Percentiles rank a stretch among this genome's conserved stretches.
phyloP scores from a whole-genome alignment of 2,329 filamentous ascomycete species.

The Cladophialophora immunda region DNA sequence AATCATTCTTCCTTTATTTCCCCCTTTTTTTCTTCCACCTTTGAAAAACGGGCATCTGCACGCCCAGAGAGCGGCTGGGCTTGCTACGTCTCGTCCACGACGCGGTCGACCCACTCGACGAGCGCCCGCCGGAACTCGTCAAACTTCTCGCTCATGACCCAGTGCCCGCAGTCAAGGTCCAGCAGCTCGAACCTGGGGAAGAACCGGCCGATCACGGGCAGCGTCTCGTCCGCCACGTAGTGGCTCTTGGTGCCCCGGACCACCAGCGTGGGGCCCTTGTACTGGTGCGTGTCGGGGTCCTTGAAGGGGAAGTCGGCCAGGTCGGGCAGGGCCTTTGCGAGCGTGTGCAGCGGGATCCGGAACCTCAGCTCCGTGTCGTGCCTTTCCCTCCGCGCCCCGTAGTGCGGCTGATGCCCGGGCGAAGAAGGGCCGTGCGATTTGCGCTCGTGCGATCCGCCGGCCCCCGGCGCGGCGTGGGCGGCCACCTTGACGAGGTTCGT shows the following conservation, averaged over 20 bases:
- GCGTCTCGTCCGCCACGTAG: conserved; percentile 51
- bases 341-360: conserved; percentile 77
- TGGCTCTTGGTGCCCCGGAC: conserved; percentile 59
- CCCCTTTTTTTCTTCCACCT: background rate
- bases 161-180: conserved; percentile 54
- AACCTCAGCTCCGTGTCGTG: conserved; percentile 66
- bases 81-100: conserved; percentile 32
- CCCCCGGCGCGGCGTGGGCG: background rate
- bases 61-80: no score
- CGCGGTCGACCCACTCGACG: conserved; percentile 39
- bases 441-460: conserved; percentile 56
- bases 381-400: background rate
- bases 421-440: no score
- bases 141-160: conserved; percentile 56
- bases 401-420: conserved; percentile 55
- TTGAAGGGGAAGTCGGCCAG: conserved; percentile 91
- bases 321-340: conserved; percentile 73
- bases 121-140: conserved; percentile 53
- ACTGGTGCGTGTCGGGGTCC: conserved; percentile 72
- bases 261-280: conserved; percentile 81
- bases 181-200: conserved; percentile 52
- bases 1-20: background rate
- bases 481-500: conserved; percentile 70
- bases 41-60: background rate
- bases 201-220: conserved; percentile 52